phyloP scores from a whole-genome alignment of 352 stramenopile genomes.

The Aphanomyces stellatus region DNA sequence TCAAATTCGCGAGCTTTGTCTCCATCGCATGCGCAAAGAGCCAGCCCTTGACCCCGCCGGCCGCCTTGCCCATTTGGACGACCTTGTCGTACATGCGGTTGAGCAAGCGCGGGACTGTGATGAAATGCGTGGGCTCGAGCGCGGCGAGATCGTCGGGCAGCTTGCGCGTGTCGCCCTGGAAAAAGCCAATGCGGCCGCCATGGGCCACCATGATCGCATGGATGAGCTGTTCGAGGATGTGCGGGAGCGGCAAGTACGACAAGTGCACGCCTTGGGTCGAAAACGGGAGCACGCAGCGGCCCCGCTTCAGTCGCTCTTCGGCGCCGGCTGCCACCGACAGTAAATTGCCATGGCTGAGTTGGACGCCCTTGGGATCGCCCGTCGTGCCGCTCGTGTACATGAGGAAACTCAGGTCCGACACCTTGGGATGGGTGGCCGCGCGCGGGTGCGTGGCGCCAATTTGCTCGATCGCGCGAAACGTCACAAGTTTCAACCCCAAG shows the following conservation, averaged over 20 bases:
- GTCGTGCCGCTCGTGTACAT: conserved; percentile 25
- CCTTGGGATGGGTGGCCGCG: conserved; percentile 21
- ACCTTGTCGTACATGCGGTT: conserved; percentile 97
- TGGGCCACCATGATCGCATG: conserved; percentile 45
- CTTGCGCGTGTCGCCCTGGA: conserved; percentile 76
- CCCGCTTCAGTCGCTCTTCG: conserved; percentile 4
- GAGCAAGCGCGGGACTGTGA: conserved; percentile 89
- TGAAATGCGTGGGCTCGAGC: conserved; percentile 89
- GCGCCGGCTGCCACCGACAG: conserved; percentile 23
- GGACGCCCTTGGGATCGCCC: conserved; percentile 22
- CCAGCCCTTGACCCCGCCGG: conserved; percentile 46
- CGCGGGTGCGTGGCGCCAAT: conserved; percentile 26
- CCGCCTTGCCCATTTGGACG: conserved; percentile 42
- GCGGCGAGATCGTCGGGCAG: conserved; percentile 89
- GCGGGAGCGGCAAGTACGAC: conserved; percentile 93
- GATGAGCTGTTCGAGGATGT: conserved; percentile 91
- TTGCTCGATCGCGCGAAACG: background rate
- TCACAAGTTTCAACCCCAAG: background rate
- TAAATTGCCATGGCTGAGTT: conserved; percentile 23
- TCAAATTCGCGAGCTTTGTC: conserved; percentile 37
- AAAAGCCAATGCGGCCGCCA: conserved; percentile 90
- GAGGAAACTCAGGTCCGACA: conserved; percentile 5
- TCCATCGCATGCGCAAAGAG: conserved; percentile 78
- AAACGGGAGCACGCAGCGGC: background rate
- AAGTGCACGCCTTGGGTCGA: conserved; percentile 29